Evolutionary conservation across 2,329 filamentous ascomycete genomes (phyloP).

Genomic region (Colletotrichum aenigma): DNA sequence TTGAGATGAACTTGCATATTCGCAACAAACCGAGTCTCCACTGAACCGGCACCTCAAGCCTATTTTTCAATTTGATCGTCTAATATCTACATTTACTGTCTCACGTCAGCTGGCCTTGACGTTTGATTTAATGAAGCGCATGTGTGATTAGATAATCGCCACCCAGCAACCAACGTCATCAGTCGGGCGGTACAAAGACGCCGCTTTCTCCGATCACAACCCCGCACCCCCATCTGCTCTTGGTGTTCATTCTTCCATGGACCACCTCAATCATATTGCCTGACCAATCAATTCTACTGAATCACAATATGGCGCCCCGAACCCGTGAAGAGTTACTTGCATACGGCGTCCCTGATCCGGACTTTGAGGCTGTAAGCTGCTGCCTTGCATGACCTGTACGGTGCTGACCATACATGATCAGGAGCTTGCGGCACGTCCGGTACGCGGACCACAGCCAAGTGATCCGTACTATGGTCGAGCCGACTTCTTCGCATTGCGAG

Average conservation of each 20-base stretch:
- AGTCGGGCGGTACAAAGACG: neutral
- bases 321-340: neutral
- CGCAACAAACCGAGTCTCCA: neutral
- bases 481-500: neutral
- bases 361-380: neutral
- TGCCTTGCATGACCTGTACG: neutral
- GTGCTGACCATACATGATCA: neutral
- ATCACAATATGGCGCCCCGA: neutral
- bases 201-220: neutral
- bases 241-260: neutral
- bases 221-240: neutral
- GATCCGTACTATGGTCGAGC: conserved; percentile 1
- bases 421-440: neutral
- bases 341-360: neutral
- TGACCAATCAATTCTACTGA: neutral
- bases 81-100: neutral
- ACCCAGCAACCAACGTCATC: neutral
- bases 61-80: neutral
- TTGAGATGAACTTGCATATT: neutral
- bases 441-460: neutral
- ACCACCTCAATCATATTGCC: neutral
- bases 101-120: neutral
- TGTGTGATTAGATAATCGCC: neutral
- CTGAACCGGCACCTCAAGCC: neutral
- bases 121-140: neutral